Base-by-base conservation (phyloP, 495 filamentous ascomycete genomes). In the Talaromyces ruber region DNA sequence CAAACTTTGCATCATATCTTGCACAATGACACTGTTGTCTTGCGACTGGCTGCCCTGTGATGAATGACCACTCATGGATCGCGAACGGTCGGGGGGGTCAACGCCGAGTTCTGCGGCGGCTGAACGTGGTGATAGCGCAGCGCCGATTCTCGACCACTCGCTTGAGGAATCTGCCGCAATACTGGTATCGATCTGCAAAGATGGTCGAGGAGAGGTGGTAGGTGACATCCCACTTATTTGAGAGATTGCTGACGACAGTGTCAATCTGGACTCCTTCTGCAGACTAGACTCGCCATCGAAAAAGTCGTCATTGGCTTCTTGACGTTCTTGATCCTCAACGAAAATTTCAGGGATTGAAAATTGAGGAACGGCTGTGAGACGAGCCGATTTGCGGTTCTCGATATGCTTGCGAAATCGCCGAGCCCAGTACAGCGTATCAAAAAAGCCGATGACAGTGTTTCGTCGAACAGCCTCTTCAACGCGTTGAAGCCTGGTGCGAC, bases 391-490 rank as follows among this genome's bases (percentile, higher is more conserved):
- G 70, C 89, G 90, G 60, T 74, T 77, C 32, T 90, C 86, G 66
- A 87, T 76, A 63, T 81, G 80, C 21, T 81, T 88, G 67, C 90
- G 85, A 81, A 97, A 97, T 63, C 82, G 77, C 28, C 93, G 89
- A 58, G 84, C 83, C 85, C 91, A 97, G 77, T 91, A 93, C 72
- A 98, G 78, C 24, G 92, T 98, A 68, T 97, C 89, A 76, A 99
- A 97, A 80, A 99, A 99, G 29, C 92, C 91, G 16, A 90, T 83
- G 6, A 99, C 94, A 29, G 91, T 84, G 59, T 92, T 89, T 47
- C 94, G 84, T 43, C 89, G 88, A 58, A 98, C 90, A 64, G 92
- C 91, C 72, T 99, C 93, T 70, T 99, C 90, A n/a, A 99, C 94
- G 56, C 93, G 88, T 70, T 97, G 92, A 16, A 99, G 81, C 28